Percentiles rank a stretch among this genome's conserved stretches.
These are phyloP conservation scores for Amauroascus niger DNA, from an alignment of 2,329 filamentous ascomycete genomes.

Conservation along the genomic window DNA sequence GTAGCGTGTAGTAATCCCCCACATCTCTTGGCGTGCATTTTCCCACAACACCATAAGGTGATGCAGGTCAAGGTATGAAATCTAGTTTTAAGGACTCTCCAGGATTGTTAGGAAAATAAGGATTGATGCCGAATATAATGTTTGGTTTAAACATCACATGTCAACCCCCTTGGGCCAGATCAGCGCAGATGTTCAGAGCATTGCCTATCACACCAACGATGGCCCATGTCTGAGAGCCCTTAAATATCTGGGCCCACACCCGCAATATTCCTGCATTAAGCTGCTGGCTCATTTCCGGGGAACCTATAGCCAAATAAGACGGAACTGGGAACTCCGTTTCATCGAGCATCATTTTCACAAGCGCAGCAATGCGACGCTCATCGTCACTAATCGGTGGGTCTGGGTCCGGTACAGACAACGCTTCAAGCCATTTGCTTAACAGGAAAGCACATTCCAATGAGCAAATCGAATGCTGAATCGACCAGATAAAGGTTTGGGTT, in stretches of 20 bases:
- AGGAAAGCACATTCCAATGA: conserved; percentile 46
- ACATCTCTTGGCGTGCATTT: neutral
- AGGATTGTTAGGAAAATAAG: too few species aligned
- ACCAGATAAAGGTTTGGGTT: conserved; percentile 47
- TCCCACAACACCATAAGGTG: too few species aligned
- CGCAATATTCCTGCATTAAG: conserved; percentile 41
- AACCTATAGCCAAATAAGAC: conserved; percentile 34
- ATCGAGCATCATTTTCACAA: conserved; percentile 43
- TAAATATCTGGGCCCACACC: conserved; percentile 40
- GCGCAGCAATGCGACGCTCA: conserved; percentile 38
- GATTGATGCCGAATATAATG: too few species aligned
- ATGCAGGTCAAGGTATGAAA: too few species aligned
- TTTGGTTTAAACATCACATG: neutral
- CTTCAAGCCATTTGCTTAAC: conserved; percentile 39
- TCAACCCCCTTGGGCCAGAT: conserved; percentile 17
- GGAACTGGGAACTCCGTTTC: conserved; percentile 40
- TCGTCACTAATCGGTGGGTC: conserved; percentile 39
- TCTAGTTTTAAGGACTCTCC: too few species aligned
- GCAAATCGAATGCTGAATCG: conserved; percentile 46
- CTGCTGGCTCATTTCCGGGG: conserved; percentile 35
- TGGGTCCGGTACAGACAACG: conserved; percentile 35
- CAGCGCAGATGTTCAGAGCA: conserved; percentile 39
- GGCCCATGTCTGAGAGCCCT: conserved; percentile 41
- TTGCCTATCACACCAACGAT: conserved; percentile 40
- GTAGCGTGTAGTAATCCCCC: neutral